phyloP scores from a whole-genome alignment of 495 filamentous ascomycete genomes.

The Xeromyces bisporus region DNA sequence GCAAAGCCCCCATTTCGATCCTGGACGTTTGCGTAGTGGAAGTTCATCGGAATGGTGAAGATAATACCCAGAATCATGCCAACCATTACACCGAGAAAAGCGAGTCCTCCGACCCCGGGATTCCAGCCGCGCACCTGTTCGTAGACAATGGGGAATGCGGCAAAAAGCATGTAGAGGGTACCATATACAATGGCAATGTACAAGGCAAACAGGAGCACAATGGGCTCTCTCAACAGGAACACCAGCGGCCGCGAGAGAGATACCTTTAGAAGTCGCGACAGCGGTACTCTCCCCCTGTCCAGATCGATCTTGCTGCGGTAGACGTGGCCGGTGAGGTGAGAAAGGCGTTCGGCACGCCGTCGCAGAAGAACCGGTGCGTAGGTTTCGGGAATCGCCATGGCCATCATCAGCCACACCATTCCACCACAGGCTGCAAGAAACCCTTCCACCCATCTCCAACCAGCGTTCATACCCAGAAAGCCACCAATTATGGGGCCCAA shows the following conservation, averaged over 20 bases:
- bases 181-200: constrained; percentile 55
- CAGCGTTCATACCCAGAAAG: constrained; percentile 28
- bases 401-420: constrained; percentile 14
- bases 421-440: constrained; percentile 9
- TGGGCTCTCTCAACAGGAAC: constrained; percentile 50
- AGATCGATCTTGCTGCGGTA: constrained; percentile 35
- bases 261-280: constrained; percentile 23
- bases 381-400: constrained; percentile 38
- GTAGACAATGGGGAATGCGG: constrained; percentile 59
- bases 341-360: constrained; percentile 28
- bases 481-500: constrained; percentile 34
- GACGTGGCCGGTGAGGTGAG: constrained; percentile 34
- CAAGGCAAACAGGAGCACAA: constrained; percentile 37
- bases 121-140: constrained; percentile 50
- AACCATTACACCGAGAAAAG: constrained; percentile 56
- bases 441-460: constrained; percentile 39
- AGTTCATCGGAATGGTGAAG: constrained; percentile 19
- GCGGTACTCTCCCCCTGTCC: constrained; percentile 15
- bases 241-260: constrained; percentile 23
- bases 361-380: constrained; percentile 42
- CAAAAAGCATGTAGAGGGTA: constrained; percentile 60
- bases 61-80: constrained; percentile 49
- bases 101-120: constrained; percentile 43
- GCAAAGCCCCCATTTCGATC: constrained; percentile 11
- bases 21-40: constrained; percentile 14